A percentile compares a stretch with the other conserved stretches of the same genome.
Conservation (phyloP, 2,329 filamentous ascomycete species). For the Huntiella savannae region DNA sequence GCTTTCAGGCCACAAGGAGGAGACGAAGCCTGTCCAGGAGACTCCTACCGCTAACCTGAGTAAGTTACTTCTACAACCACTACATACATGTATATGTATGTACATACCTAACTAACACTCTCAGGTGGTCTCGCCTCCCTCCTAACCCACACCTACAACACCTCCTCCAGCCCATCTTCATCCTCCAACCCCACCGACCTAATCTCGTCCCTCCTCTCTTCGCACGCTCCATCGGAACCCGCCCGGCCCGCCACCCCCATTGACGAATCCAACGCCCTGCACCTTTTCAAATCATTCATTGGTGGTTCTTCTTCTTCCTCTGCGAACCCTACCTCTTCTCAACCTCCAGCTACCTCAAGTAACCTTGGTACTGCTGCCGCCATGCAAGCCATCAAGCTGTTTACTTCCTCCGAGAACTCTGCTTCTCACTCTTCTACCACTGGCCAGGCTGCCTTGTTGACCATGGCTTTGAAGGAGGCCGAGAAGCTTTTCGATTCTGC, state of each 20-base stretch:
- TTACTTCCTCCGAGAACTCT: conserved; percentile 38
- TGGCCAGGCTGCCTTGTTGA: conserved; percentile 58
- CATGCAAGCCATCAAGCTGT: conserved; percentile 66
- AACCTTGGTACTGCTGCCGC: conserved; percentile 55
- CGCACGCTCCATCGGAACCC: conserved; percentile 29
- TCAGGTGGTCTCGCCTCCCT: too few relatives aligned
- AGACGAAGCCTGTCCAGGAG: conserved; percentile 1
- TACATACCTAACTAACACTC: not conserved
- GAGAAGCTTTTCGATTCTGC: conserved; percentile 52
- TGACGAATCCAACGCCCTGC: conserved; percentile 42
- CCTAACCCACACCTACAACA: conserved; percentile 6
- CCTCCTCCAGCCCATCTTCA: conserved; percentile 11
- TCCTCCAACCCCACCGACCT: conserved; percentile 10
- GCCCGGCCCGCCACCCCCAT: conserved; percentile 30
- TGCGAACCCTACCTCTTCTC: too few relatives aligned
- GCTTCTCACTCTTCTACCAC: conserved; percentile 2
- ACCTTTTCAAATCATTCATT: conserved; percentile 60
- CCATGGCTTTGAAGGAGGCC: conserved; percentile 73
- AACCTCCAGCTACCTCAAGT: conserved; percentile 24
- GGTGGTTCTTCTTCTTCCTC: conserved; percentile 13
- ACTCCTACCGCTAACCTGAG: conserved; percentile 8
- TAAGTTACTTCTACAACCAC: not conserved
- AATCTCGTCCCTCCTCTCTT: conserved; percentile 25
- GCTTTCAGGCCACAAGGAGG: conserved; percentile 1
- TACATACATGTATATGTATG: not conserved